Percentiles rank a stretch among this genome's conserved stretches.
Conservation (phyloP, 371 early-diverging fungal species). For the Mortierella sp. region DNA sequence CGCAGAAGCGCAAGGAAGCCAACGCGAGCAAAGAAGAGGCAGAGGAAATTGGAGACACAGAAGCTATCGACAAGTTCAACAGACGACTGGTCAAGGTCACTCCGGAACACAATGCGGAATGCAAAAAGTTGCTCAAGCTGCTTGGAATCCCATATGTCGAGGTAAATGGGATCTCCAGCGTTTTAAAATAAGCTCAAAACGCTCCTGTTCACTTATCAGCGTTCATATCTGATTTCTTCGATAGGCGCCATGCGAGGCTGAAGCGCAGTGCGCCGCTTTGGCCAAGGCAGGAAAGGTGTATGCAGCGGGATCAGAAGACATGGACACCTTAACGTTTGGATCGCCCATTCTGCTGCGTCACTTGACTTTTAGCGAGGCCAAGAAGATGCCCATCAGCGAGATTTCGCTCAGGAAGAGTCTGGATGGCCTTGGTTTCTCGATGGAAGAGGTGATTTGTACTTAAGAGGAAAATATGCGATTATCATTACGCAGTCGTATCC, state of each 20-base stretch:
- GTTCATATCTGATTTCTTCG: background rate
- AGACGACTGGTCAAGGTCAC: conserved; percentile 97
- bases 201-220: background rate
- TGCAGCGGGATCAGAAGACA: conserved; percentile 99
- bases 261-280: conserved; percentile 98
- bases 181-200: too few species aligned
- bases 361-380: conserved; percentile 93
- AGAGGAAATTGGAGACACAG: conserved; percentile 86
- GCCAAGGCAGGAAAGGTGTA: conserved; percentile 90
- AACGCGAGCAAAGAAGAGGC: conserved; percentile 85
- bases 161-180: conserved; percentile 30
- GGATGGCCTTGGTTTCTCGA: conserved; percentile 83
- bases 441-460: conserved; percentile 68
- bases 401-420: conserved; percentile 88
- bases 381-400: conserved; percentile 96
- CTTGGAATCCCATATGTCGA: conserved; percentile 98
- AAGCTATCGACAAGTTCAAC: conserved; percentile 89
- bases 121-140: conserved; percentile 89
- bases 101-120: conserved; percentile 95
- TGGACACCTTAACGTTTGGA: conserved; percentile 99
- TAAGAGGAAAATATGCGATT: too few species aligned
- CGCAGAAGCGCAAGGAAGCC: conserved; percentile 89
- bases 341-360: conserved; percentile 95
- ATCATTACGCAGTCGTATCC: background rate
- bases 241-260: conserved; percentile 99